Conservation (phyloP, 192 early-diverging fungal species). For the Podila minutissima region DNA sequence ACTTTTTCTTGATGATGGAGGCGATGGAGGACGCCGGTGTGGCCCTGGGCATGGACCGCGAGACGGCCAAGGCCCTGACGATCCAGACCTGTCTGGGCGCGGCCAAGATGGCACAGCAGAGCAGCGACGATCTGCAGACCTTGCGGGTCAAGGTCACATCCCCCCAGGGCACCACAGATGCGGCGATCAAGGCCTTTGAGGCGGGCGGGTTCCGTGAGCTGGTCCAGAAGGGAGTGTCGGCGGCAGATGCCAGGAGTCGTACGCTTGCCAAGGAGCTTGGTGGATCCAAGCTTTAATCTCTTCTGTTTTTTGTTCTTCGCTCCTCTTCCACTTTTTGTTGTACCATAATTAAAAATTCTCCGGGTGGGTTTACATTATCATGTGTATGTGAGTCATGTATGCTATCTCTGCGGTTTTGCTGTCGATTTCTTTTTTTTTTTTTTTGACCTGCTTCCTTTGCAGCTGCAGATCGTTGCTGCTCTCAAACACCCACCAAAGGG, state of each 20-base stretch:
- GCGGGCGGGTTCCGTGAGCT: slow-evolving; percentile 63
- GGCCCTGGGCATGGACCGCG: slow-evolving; percentile 76
- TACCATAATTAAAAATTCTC: slow-evolving; percentile 18
- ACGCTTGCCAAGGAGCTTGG: slow-evolving; percentile 76
- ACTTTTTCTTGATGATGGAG: slow-evolving; percentile 95
- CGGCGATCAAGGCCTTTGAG: slow-evolving; percentile 86
- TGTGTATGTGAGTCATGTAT: slow-evolving; percentile 12
- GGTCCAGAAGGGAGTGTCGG: slow-evolving; percentile 68
- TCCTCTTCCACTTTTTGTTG: background rate
- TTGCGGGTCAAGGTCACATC: slow-evolving; percentile 90
- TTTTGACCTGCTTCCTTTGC: background rate
- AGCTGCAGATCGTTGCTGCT: background rate
- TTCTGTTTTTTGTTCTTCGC: background rate
- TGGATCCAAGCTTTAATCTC: slow-evolving; percentile 14
- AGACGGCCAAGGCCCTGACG: slow-evolving; percentile 82
- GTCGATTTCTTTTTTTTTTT: background rate
- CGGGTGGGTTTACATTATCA: background rate
- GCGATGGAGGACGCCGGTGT: slow-evolving; percentile 87
- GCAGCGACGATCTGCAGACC: slow-evolving; percentile 75
- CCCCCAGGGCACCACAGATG: slow-evolving; percentile 95
- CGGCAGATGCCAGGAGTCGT: slow-evolving; percentile 75
- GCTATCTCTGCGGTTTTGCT: background rate
- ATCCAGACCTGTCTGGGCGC: slow-evolving; percentile 94
- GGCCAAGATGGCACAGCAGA: slow-evolving; percentile 83
- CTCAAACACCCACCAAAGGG: background rate